Base-by-base conservation (phyloP, 495 filamentous ascomycete species). In the Peziza echinospora region DNA sequence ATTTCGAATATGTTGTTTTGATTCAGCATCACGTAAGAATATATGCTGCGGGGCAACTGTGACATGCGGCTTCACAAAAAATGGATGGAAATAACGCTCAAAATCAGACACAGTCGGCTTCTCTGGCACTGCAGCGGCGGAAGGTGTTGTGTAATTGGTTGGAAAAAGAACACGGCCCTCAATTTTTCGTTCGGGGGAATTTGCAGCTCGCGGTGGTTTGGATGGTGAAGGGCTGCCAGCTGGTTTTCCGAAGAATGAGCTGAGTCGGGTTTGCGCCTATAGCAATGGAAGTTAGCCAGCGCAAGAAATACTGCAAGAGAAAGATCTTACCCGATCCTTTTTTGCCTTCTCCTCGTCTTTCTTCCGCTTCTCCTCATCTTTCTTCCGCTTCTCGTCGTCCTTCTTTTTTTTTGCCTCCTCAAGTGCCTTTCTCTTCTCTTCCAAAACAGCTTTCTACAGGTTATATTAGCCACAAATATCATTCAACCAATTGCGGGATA, bases 51-150 rank as follows among this genome's bases (percentile, higher is more conserved):
- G 65, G 1, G 83, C 81, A 37, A 86, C 47, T 8, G 50, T 69
- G 2, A 80, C 78, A 53, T 79, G 66, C 11, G 71, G 65, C 46
- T 84, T 73, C 8, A 84, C 51, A 48, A 78, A 84, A 61, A 91
- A 93, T 0, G 80, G 71, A 11, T 80, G 73, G 54, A 94, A 94
- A 24, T 58, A 62, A 51, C 71, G 72, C 13, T 81, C 65, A 53
- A 91, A 96, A 37, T 77, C 71, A 0, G 75, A 71, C 26, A 64
- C 50, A 17, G 59, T 51, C 9, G n/a, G n/a, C n/a, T n/a, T n/a
- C n/a, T n/a, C n/a, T n/a, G n/a, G n/a, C n/a, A n/a, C n/a, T n/a
- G n/a, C n/a, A n/a, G n/a, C n/a, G n/a, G n/a, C n/a, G n/a, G n/a
- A n/a, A n/a, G n/a, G n/a, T n/a, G n/a, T n/a, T n/a, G n/a, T n/a